Percentiles rank a stretch among this genome's conserved stretches.
Evolutionary conservation across 192 early-diverging fungal genomes (phyloP).

Genomic region (Geranomyces michiganensis): DNA sequence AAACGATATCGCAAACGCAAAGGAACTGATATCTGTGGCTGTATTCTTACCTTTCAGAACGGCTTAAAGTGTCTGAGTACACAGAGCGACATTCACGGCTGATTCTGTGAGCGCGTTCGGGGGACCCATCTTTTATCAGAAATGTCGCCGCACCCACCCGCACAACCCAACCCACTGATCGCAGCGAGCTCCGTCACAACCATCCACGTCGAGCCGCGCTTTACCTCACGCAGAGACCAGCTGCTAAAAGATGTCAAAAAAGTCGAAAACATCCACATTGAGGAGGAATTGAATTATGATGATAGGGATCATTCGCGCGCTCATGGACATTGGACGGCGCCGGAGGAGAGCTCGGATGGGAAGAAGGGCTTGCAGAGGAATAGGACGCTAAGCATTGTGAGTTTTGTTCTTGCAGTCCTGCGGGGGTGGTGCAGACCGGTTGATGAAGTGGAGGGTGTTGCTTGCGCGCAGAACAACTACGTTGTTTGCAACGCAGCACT

Average conservation of each 20-base stretch:
- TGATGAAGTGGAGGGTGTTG: too few species aligned
- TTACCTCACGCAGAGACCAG: conserved; percentile 19
- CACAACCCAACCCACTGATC: conserved; percentile 3
- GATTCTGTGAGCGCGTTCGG: too few species aligned
- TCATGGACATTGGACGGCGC: conserved; percentile 30
- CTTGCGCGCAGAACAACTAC: too few species aligned
- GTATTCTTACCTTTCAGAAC: too few species aligned
- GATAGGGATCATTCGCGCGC: conserved; percentile 42
- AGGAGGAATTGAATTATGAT: conserved; percentile 45
- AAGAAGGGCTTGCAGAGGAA: conserved; percentile 21
- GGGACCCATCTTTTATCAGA: too few species aligned
- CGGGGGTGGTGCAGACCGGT: too few species aligned
- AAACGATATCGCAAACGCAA: too few species aligned
- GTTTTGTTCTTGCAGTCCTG: too few species aligned
- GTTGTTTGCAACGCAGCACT: too few species aligned
- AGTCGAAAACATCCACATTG: conserved; percentile 37
- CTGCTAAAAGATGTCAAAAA: conserved; percentile 15
- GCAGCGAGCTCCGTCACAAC: conserved; percentile 24
- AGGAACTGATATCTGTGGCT: too few species aligned
- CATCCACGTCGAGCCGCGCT: conserved; percentile 26
- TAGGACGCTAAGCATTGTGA: conserved; percentile 28
- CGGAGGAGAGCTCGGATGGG: conserved; percentile 14
- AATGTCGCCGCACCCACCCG: conserved; percentile 7
- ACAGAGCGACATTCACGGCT: too few species aligned
- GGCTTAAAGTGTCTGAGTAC: too few species aligned